A percentile compares a stretch with the other conserved stretches of the same genome.
Conservation (phyloP, 75 land plant genomes). For the Selaginella moellendorffii region DNA sequence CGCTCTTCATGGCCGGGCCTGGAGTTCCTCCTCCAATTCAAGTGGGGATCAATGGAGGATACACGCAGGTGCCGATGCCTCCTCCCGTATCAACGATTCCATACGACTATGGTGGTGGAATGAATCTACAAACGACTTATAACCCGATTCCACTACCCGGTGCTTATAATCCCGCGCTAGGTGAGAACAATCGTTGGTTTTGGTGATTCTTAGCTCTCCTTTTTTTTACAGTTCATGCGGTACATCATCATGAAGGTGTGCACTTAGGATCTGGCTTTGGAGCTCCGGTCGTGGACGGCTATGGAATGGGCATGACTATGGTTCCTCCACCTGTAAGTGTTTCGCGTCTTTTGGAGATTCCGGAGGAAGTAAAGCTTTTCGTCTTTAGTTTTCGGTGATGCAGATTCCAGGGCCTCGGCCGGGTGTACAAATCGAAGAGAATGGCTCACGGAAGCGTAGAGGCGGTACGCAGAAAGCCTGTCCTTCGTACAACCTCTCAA, state of each 20-base stretch:
- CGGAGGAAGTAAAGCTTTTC: too few relatives aligned
- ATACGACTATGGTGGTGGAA: slow-evolving; percentile 54
- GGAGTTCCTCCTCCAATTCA: slow-evolving; percentile 39
- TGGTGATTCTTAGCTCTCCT: neutral
- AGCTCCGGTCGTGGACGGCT: slow-evolving; percentile 68
- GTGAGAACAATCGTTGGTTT: neutral
- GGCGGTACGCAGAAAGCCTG: slow-evolving; percentile 19
- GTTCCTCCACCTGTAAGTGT: slow-evolving; percentile 36
- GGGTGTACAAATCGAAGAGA: slow-evolving; percentile 50
- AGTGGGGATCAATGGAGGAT: slow-evolving; percentile 23
- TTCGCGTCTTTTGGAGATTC: slow-evolving; percentile 19
- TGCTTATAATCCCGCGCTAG: slow-evolving; percentile 48
- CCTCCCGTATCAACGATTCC: slow-evolving; percentile 33
- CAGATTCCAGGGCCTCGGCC: slow-evolving; percentile 34
- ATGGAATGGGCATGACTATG: slow-evolving; percentile 43
- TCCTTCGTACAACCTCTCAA: too few relatives aligned
- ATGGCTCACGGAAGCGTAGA: slow-evolving; percentile 47
- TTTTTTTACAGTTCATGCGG: too few relatives aligned
- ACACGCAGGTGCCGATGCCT: slow-evolving; percentile 23
- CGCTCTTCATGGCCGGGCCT: slow-evolving; percentile 32
- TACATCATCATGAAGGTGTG: neutral
- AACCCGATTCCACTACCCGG: slow-evolving; percentile 37
- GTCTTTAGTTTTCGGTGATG: neutral
- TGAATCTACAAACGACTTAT: slow-evolving; percentile 47
- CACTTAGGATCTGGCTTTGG: slow-evolving; percentile 65